Evolutionary conservation across 2,329 filamentous ascomycete species (phyloP).

Genomic region (Aspergillus tubingensis): DNA sequence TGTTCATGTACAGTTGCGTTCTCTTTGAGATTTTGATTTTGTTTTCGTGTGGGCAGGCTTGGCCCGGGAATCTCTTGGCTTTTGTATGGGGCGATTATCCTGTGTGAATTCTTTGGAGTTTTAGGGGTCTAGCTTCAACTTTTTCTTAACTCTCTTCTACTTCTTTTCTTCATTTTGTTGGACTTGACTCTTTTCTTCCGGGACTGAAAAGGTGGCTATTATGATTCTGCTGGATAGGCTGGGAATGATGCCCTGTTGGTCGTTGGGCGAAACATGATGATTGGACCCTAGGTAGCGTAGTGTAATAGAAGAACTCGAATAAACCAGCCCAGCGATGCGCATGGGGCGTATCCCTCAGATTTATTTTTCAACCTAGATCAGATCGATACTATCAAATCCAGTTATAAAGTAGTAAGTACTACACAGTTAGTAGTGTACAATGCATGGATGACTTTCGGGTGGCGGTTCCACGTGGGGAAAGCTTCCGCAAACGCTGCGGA

Average conservation of each 20-base stretch:
- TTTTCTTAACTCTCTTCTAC: neutral
- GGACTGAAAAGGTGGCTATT: constrained; percentile 19
- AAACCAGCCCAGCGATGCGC: neutral
- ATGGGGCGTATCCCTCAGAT: neutral
- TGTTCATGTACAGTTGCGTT: constrained; percentile 16
- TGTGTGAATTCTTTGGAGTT: constrained; percentile 7
- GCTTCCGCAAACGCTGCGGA: neutral
- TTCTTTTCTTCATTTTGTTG: neutral
- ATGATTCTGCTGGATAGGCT: constrained; percentile 8
- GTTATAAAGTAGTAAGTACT: no score
- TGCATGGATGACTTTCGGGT: neutral
- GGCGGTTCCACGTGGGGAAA: neutral
- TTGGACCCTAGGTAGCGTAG: constrained; percentile 17
- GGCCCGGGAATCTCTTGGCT: constrained; percentile 1
- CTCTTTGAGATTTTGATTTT: constrained; percentile 5
- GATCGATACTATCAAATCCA: no score
- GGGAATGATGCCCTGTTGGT: constrained; percentile 5
- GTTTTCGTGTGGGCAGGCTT: neutral
- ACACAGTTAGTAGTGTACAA: neutral
- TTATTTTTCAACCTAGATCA: no score
- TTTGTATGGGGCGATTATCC: constrained; percentile 2
- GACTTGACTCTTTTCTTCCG: neutral
- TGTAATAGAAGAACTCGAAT: constrained; percentile 7
- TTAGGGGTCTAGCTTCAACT: neutral
- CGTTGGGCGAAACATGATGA: constrained; percentile 14